Evolutionary conservation across 352 stramenopile species (phyloP), one percentile per base, ranked within the genome.

Genomic region (Pythium plurisporium): DNA sequence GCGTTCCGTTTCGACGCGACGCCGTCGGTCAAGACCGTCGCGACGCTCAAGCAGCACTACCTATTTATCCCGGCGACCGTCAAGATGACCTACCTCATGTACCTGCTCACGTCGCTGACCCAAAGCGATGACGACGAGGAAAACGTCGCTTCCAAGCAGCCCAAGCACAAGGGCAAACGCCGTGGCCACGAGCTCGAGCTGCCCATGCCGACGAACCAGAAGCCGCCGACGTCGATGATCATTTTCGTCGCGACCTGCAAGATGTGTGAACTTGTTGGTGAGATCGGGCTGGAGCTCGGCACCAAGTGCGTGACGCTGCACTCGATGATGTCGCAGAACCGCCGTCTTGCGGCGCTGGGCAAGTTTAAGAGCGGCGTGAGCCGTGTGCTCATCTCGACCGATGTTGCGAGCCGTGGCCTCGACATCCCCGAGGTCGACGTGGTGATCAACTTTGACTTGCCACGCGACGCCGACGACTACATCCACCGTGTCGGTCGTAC

Each of bases 171-270:
- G 52, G 62, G 56, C 42, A 79, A 74, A 40, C 7, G 22, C n/a
- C 48, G 48, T 12, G 78, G 73, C 27, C 27, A 56, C 8, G 70
- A 73, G n/a, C n/a, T 57, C 11, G 55, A 53, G 36, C n/a, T 64
- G 1, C 52, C 64, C 3, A 50, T 41, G 22, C 27, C 38, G 42
- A 43, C 64, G 37, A 65, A 40, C 29, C 46, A 73, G 25, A 69
- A 59, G 15, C 73, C 73, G 31, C 52, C 77, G 53, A 74, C 67
- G 11, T 96, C 87, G 19, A 93, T 96, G 62, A 98, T 99, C 67
- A 91, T 99, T 45, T 99, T 99, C 69, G 94, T 98, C 10, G 87
- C 93, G 29, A 99, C 95, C 17, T 99, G 96, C 72, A 93, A 98
- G 63, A 87, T 89, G 69, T 97, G 87, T 53, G 92, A 98, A 48